Evolutionary conservation across 2,329 filamentous ascomycete species (phyloP).

Genomic region (Chaetomiaceae sp.): DNA sequence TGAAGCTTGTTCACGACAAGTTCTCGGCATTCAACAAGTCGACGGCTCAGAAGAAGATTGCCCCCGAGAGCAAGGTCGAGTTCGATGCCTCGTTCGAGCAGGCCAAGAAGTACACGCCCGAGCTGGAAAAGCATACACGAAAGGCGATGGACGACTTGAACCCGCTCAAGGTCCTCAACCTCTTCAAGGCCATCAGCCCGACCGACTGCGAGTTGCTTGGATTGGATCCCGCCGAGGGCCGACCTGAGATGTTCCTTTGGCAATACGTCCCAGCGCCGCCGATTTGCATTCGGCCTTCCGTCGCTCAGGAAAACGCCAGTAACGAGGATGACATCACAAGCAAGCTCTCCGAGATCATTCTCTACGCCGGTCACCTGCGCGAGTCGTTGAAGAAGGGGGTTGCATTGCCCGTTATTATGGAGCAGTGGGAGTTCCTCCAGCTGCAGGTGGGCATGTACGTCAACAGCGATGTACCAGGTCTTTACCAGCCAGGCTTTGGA

Average conservation of each 20-base stretch:
- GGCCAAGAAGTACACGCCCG: conserved; percentile 71
- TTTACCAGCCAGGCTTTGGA: conserved; percentile 82
- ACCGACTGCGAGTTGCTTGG: conserved; percentile 88
- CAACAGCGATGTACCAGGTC: conserved; percentile 89
- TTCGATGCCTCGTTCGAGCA: conserved; percentile 84
- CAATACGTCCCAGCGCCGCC: conserved; percentile 92
- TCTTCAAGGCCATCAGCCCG: conserved; percentile 83
- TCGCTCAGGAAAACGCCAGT: conserved; percentile 86
- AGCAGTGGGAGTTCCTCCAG: conserved; percentile 97
- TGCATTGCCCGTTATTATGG: conserved; percentile 84
- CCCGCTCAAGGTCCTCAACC: conserved; percentile 78
- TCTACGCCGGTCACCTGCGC: conserved; percentile 82
- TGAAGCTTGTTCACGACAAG: conserved; percentile 93
- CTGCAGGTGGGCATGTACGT: conserved; percentile 96
- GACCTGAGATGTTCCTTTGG: conserved; percentile 97
- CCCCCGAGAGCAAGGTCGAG: conserved; percentile 73
- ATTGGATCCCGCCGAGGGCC: conserved; percentile 77
- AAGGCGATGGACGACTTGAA: conserved; percentile 95
- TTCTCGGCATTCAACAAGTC: conserved; percentile 86
- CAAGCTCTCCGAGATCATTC: conserved; percentile 93
- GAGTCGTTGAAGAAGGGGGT: conserved; percentile 79
- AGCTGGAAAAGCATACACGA: conserved; percentile 84
- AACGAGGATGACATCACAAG: conserved; percentile 96
- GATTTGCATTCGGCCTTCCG: conserved; percentile 88
- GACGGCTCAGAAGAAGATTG: conserved; percentile 76